phyloP scores from a whole-genome alignment of 306 rosid genomes.

The Sechiopsis laciniata region DNA sequence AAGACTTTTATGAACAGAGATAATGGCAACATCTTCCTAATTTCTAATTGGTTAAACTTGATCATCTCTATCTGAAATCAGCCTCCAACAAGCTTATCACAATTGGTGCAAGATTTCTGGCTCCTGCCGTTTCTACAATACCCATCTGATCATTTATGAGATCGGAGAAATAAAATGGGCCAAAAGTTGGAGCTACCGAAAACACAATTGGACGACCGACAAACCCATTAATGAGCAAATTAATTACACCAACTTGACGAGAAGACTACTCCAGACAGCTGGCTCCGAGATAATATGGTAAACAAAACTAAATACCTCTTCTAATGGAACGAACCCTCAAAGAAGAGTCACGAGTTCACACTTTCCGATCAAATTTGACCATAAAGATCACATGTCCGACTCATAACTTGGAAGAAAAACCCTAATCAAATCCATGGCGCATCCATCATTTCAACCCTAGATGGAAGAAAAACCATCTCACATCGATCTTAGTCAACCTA shows the following conservation, averaged over 20 bases:
- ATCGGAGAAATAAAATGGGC: slow-evolving; percentile 21
- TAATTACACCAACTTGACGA: slow-evolving; percentile 17
- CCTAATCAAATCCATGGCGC: neutral
- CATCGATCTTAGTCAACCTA: neutral
- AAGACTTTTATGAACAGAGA: neutral
- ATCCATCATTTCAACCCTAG: neutral
- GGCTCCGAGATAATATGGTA: slow-evolving; percentile 21
- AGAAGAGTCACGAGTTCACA: slow-evolving; percentile 5
- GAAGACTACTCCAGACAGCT: slow-evolving; percentile 28
- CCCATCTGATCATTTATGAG: slow-evolving; percentile 22
- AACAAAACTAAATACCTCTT: slow-evolving; percentile 22
- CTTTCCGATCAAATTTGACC: slow-evolving; percentile 7
- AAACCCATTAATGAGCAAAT: slow-evolving; percentile 27
- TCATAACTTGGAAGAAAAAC: neutral
- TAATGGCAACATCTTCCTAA: neutral
- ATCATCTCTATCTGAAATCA: slow-evolving; percentile 17
- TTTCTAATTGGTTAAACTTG: slow-evolving; percentile 5
- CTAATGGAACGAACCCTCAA: slow-evolving; percentile 6
- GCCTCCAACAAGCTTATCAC: slow-evolving; percentile 9
- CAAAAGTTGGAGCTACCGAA: slow-evolving; percentile 17
- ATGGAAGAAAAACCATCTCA: neutral
- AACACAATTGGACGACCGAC: slow-evolving; percentile 30
- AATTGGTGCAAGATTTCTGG: slow-evolving; percentile 14
- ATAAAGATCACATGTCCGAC: neutral
- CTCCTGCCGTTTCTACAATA: slow-evolving; percentile 17